Conservation (phyloP, 2,329 filamentous ascomycete genomes). For the Scedosporium dehoogii region DNA sequence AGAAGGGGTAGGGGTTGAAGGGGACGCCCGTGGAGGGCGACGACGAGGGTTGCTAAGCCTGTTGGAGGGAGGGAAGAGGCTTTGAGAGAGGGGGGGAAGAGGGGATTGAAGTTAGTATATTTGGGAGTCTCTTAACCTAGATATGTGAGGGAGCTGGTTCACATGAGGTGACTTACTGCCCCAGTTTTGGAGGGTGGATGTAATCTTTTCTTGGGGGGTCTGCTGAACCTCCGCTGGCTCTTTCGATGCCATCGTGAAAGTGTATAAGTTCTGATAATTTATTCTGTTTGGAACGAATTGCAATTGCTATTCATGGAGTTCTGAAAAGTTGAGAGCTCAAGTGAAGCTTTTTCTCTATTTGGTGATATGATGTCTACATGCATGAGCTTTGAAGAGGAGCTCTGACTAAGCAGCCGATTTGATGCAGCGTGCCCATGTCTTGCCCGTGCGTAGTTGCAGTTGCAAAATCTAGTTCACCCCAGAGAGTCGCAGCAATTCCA, state of each 20-base stretch:
- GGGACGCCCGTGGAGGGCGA: constrained; percentile 45
- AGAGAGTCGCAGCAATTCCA: not conserved
- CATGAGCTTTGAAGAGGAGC: not conserved
- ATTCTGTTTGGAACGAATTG: not conserved
- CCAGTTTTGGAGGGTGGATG: constrained; percentile 29
- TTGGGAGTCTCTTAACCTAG: too few species aligned
- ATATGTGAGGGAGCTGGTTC: constrained; percentile 1
- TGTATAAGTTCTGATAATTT: not conserved
- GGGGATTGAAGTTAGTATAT: not conserved
- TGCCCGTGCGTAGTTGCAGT: not conserved
- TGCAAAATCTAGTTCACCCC: not conserved
- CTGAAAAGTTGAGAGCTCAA: not conserved
- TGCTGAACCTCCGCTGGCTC: not conserved
- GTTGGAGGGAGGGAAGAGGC: constrained; percentile 44
- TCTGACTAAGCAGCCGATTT: not conserved
- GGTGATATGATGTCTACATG: constrained; percentile 1
- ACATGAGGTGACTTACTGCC: constrained; percentile 32
- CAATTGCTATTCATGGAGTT: not conserved
- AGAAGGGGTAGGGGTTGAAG: constrained; percentile 39
- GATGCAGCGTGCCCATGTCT: not conserved
- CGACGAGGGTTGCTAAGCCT: constrained; percentile 45
- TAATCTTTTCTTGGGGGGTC: not conserved
- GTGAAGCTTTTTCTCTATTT: not conserved
- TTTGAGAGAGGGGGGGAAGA: constrained; percentile 16
- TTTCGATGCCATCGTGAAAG: not conserved